These are phyloP conservation scores for Mycena belliarum DNA, from an alignment of 768 basidiomycete species.

Conservation along the genomic window DNA sequence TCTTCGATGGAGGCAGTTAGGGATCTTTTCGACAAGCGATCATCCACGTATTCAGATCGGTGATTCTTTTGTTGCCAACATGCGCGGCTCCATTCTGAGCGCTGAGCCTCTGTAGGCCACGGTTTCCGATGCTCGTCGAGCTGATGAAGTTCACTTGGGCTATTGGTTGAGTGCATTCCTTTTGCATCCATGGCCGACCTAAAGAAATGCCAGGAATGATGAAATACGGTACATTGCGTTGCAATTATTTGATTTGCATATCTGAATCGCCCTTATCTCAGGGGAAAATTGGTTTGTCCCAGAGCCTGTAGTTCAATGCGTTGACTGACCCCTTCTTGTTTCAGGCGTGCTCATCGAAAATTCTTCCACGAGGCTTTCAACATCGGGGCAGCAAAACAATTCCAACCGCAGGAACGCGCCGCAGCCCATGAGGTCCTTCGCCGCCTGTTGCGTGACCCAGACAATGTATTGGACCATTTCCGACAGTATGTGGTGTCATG, in stretches of 20 bases:
- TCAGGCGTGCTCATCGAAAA: constrained; percentile 28
- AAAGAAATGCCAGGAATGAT: constrained; percentile 9
- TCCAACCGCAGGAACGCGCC: constrained; percentile 24
- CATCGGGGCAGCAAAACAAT: constrained; percentile 20
- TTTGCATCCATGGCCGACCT: too few species aligned
- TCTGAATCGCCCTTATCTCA: too few species aligned
- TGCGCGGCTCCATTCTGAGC: too few species aligned
- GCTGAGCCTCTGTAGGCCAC: neutral
- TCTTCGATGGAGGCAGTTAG: constrained; percentile 33
- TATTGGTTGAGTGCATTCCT: neutral
- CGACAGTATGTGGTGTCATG: constrained; percentile 23
- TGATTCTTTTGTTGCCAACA: too few species aligned
- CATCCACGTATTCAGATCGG: constrained; percentile 37
- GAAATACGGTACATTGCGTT: constrained; percentile 23
- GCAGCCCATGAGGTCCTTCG: constrained; percentile 27
- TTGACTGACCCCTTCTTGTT: too few species aligned
- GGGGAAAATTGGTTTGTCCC: constrained; percentile 20
- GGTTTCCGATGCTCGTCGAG: constrained; percentile 19
- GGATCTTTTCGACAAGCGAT: constrained; percentile 37
- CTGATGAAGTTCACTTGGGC: constrained; percentile 26
- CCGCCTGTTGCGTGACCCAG: constrained; percentile 24
- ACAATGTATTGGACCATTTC: constrained; percentile 28
- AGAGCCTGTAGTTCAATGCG: too few species aligned
- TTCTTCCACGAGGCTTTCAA: constrained; percentile 29
- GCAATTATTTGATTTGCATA: too few species aligned